Evolutionary conservation across 768 basidiomycete genomes (phyloP).

Genomic region (Boletus patriciae): DNA sequence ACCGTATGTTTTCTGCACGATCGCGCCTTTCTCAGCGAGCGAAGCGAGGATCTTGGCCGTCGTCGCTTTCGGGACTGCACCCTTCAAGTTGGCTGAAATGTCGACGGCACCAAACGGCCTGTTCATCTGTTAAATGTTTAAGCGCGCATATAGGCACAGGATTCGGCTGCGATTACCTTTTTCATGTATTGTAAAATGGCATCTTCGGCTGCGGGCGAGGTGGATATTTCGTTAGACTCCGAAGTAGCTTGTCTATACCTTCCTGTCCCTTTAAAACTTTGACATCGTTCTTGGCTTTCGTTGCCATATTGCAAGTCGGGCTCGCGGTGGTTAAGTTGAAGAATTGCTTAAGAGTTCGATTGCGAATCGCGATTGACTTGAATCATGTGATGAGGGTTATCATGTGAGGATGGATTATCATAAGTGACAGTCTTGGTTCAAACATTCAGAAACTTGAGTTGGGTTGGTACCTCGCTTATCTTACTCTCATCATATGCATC

Average conservation of each 20-base stretch:
- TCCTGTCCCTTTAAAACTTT: slow-evolving; percentile 77
- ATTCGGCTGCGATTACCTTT: slow-evolving; percentile 41
- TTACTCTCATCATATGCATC: not conserved
- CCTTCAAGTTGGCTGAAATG: slow-evolving; percentile 87
- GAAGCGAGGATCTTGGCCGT: slow-evolving; percentile 81
- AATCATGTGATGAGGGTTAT: too few relatives aligned
- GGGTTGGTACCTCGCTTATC: too few relatives aligned
- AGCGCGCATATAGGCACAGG: slow-evolving; percentile 5
- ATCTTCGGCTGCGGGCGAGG: slow-evolving; percentile 57
- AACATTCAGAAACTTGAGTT: too few relatives aligned
- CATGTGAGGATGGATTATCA: too few relatives aligned
- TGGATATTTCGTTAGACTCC: not conserved
- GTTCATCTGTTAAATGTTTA: slow-evolving; percentile 65
- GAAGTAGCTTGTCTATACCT: slow-evolving; percentile 36
- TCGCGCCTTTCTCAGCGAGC: slow-evolving; percentile 81
- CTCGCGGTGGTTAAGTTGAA: too few relatives aligned
- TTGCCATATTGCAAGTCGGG: slow-evolving; percentile 33
- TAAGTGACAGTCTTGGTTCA: too few relatives aligned
- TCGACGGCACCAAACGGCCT: slow-evolving; percentile 93
- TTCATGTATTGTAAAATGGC: slow-evolving; percentile 78
- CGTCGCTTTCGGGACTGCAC: slow-evolving; percentile 78
- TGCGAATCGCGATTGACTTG: too few relatives aligned
- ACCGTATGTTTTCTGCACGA: slow-evolving; percentile 86
- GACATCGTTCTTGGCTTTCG: slow-evolving; percentile 54
- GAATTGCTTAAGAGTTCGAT: too few relatives aligned